Evolutionary conservation across 768 basidiomycete species (phyloP).

Genomic region (Trametes punicea): DNA sequence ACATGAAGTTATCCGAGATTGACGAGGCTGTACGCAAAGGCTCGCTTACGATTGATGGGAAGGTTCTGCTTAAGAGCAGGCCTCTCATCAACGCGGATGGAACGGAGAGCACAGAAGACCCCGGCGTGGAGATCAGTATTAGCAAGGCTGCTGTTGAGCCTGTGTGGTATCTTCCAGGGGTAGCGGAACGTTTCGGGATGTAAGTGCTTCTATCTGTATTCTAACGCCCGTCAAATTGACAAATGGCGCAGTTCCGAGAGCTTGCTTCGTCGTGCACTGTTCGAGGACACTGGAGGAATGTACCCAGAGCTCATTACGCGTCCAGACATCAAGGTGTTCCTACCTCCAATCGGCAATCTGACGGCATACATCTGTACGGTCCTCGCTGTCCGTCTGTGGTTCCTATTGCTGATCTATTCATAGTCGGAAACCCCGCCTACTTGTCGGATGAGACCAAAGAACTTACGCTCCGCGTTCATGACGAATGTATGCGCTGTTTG

Average conservation of each 20-base stretch:
- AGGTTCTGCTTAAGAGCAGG: slow-evolving; percentile 68
- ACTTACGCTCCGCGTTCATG: slow-evolving; percentile 86
- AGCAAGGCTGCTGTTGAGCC: slow-evolving; percentile 96
- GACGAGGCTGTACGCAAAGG: slow-evolving; percentile 79
- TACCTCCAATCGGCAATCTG: slow-evolving; percentile 89
- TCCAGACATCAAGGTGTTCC: slow-evolving; percentile 92
- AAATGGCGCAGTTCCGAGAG: slow-evolving; percentile 61
- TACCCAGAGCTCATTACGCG: slow-evolving; percentile 94
- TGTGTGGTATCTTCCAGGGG: slow-evolving; percentile 92
- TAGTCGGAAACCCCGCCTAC: slow-evolving; percentile 82
- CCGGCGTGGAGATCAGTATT: slow-evolving; percentile 85
- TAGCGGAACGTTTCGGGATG: slow-evolving; percentile 94
- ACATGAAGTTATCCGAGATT: slow-evolving; percentile 92
- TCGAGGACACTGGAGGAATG: slow-evolving; percentile 96
- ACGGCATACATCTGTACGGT: slow-evolving; percentile 87
- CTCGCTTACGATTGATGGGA: slow-evolving; percentile 73
- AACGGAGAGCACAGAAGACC: slow-evolving; percentile 48
- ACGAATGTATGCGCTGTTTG: slow-evolving; percentile 65
- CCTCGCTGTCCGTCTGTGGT: neutral
- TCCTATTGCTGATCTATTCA: slow-evolving; percentile 4
- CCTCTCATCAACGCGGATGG: slow-evolving; percentile 66
- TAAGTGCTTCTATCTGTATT: slow-evolving; percentile 35
- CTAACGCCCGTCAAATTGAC: neutral
- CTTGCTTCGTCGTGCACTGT: slow-evolving; percentile 83
- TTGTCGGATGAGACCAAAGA: slow-evolving; percentile 74